Base-by-base conservation (phyloP, 1,284 basidiomycete genomes). In the Microbotryum silenes-acaulis region DNA sequence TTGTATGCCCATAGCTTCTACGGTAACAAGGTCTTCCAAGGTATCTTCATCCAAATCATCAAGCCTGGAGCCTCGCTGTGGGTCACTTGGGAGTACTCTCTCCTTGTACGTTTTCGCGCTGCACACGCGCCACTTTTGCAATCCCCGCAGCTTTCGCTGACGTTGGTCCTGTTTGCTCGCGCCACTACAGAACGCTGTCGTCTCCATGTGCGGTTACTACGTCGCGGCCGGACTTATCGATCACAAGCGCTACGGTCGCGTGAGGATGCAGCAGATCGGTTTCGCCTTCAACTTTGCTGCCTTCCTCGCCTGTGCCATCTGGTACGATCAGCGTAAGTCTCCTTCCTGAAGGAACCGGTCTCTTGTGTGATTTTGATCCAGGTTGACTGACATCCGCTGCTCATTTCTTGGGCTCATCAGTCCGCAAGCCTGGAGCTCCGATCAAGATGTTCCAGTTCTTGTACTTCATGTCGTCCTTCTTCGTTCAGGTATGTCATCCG, bases 171-270 rank as follows among this genome's bases (percentile, higher is more conserved):
- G 18, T n/a, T 44, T 37, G 29, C 44, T 57, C 50, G 7, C 23
- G 5, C 25, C 2, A 6, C 46, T 54, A 51, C 54, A 62, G 61
- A 77, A 77, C 69, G 73, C 75, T 64, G 78, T 77, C 65, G 76
- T 81, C 45, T 76, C 76, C 47, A 73, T 81, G 7, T 70, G 69
- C 49, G 80, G 80, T 9, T 81, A 82, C 74, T 82, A 82, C 74
- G 62, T 80, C 48, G 79, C 79, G 25, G 79, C 80, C n/a, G 57
- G 81, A 42, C 68, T 81, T 37, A 79, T 82, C 70, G 81, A 82
- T 73, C 77, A 81, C 77, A 82, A 81, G 75, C 73, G 77, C 60
- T 76, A 75, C 60, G 74, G 74, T 10, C 69, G 73, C 48, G 72
- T 73, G 61, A 71, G 75, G 52, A 80, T 81, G 79, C 80, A 81